These are phyloP conservation scores for Goffeauzyma gilvescens DNA, from an alignment of 768 basidiomycete species.

Conservation along the genomic window DNA sequence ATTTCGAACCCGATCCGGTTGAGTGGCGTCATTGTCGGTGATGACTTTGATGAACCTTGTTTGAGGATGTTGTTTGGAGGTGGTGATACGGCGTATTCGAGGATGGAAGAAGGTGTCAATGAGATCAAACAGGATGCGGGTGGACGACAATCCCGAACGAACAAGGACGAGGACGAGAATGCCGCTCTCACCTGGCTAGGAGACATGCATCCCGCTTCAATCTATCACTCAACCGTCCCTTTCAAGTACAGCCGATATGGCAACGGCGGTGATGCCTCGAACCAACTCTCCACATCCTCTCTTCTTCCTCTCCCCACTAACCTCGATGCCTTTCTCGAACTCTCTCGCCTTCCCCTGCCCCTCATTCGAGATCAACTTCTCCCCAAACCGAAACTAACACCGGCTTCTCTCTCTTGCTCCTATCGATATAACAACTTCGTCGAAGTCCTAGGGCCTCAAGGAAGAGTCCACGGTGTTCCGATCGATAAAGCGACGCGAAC, in stretches of 20 bases:
- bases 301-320: not conserved
- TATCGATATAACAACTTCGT: not conserved
- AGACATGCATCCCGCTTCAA: too few species aligned
- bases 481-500: constrained; percentile 1
- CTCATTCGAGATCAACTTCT: not conserved
- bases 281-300: constrained; percentile 2
- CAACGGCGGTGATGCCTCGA: not conserved
- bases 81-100: not conserved
- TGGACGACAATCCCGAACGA: not conserved
- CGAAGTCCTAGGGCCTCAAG: constrained; percentile 1
- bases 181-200: too few species aligned
- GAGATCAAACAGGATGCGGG: not conserved
- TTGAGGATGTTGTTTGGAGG: constrained; percentile 4
- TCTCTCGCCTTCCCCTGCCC: constrained; percentile 3
- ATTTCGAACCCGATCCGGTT: constrained; percentile 1
- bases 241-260: not conserved
- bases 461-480: not conserved
- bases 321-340: not conserved
- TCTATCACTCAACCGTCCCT: not conserved
- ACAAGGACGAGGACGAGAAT: not conserved
- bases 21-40: constrained; percentile 7
- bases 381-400: not conserved
- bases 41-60: constrained; percentile 3
- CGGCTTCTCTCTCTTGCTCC: not conserved
- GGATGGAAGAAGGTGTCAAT: not conserved